Evolutionary conservation across 768 basidiomycete genomes (phyloP).

Genomic region (Trametes meyenii): DNA sequence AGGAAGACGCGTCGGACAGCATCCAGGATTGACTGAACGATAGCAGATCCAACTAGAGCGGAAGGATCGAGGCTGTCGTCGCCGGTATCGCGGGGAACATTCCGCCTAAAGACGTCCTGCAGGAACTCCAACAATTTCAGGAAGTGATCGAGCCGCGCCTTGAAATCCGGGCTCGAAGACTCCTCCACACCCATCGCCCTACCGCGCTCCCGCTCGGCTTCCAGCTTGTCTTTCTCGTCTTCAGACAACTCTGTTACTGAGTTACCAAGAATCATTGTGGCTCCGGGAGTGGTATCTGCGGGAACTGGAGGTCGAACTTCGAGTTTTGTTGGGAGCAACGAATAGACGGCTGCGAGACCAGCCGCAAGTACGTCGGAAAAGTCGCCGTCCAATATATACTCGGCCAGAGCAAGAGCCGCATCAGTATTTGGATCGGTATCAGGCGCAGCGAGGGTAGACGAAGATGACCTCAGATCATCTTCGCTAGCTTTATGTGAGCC

Average conservation of each 20-base stretch:
- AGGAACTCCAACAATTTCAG: constrained; percentile 90
- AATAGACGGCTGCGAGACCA: constrained; percentile 91
- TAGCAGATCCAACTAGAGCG: constrained; percentile 72
- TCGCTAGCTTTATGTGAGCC: constrained; percentile 44
- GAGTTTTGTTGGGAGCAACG: constrained; percentile 85
- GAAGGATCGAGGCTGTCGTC: constrained; percentile 59
- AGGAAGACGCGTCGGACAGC: constrained; percentile 86
- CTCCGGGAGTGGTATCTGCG: constrained; percentile 42
- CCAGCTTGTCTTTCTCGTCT: constrained; percentile 55
- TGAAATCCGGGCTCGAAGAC: constrained; percentile 75
- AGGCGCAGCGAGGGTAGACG: constrained; percentile 32
- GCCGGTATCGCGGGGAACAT: constrained; percentile 43
- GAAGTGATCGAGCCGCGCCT: constrained; percentile 81
- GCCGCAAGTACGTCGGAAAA: constrained; percentile 97
- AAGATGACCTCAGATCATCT: constrained; percentile 33
- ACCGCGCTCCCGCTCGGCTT: constrained; percentile 51
- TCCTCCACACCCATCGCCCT: constrained; percentile 73
- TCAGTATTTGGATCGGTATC: constrained; percentile 75
- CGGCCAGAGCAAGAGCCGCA: constrained; percentile 84
- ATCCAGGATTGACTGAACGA: constrained; percentile 81
- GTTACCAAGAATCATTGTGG: constrained; percentile 74
- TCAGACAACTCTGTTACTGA: constrained; percentile 51
- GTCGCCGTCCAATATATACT: constrained; percentile 95
- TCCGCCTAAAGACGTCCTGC: constrained; percentile 83
- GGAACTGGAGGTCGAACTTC: constrained; percentile 56